These are phyloP conservation scores for Cystobasidium onofrii DNA, from an alignment of 768 basidiomycete species.

Conservation along the genomic window DNA sequence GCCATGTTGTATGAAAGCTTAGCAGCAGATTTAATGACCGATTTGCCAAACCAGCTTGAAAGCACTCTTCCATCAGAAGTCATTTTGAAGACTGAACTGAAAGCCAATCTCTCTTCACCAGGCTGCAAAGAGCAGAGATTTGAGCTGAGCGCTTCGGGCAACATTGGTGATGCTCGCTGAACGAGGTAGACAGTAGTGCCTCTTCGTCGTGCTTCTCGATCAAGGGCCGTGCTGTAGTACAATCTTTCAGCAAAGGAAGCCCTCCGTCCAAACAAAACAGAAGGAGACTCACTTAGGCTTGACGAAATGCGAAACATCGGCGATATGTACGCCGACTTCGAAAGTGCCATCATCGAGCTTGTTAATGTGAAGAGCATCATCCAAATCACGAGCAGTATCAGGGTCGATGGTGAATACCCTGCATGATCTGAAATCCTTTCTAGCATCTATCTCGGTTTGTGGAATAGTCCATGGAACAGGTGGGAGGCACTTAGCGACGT, in stretches of 20 bases:
- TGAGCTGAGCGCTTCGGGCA: conserved; percentile 86
- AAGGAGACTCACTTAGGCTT: conserved; percentile 56
- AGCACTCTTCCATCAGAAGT: conserved; percentile 69
- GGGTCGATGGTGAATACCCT: conserved; percentile 93
- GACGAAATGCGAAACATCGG: conserved; percentile 91
- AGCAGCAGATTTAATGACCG: conserved; percentile 82
- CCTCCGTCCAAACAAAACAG: too few relatives aligned
- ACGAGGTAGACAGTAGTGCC: conserved; percentile 89
- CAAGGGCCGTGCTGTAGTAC: conserved; percentile 66
- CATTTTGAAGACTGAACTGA: conserved; percentile 81
- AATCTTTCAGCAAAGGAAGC: not conserved
- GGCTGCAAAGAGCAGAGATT: conserved; percentile 85
- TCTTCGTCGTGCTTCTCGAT: conserved; percentile 93
- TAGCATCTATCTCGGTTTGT: conserved; percentile 55
- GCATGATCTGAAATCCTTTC: conserved; percentile 76
- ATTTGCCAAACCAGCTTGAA: conserved; percentile 88
- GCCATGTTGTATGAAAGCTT: conserved; percentile 76
- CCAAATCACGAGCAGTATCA: conserved; percentile 75
- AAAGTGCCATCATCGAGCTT: conserved; percentile 82
- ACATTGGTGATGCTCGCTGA: conserved; percentile 92
- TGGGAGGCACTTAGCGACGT: conserved; percentile 87
- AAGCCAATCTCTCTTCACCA: conserved; percentile 78
- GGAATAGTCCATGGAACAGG: conserved; percentile 77
- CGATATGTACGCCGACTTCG: conserved; percentile 88
- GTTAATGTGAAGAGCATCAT: conserved; percentile 87